phyloP scores from a whole-genome alignment of 2,329 filamentous ascomycete genomes.

The Knoxdaviesia proteae region DNA sequence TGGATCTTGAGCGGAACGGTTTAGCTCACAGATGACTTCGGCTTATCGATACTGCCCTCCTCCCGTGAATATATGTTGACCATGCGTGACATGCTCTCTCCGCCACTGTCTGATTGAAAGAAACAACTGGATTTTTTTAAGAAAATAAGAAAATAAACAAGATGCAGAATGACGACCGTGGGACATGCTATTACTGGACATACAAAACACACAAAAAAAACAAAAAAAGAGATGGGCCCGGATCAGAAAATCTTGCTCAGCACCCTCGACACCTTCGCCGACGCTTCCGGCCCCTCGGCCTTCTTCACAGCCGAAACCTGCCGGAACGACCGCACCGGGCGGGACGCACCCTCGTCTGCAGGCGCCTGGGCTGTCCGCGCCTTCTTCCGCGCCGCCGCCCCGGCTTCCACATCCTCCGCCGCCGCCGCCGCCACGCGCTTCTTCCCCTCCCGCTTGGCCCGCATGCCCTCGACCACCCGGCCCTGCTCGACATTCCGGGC shows the following conservation, averaged over 20 bases:
- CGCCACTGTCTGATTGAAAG: neutral
- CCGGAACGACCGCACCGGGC: constrained; percentile 33
- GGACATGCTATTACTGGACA: neutral
- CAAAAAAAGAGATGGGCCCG: neutral
- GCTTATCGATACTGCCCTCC: no score
- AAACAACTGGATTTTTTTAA: neutral
- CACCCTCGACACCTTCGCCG: constrained; percentile 36
- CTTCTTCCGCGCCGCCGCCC: constrained; percentile 3
- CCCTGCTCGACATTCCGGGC: constrained; percentile 58
- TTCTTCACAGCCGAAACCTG: constrained; percentile 40
- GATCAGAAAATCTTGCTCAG: constrained; percentile 44
- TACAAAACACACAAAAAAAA: neutral
- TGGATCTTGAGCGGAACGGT: no score
- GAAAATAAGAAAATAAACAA: neutral
- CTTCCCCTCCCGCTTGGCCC: constrained; percentile 28
- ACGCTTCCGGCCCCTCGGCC: constrained; percentile 21
- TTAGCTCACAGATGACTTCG: no score
- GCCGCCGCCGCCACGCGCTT: constrained; percentile 14
- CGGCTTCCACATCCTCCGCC: constrained; percentile 7
- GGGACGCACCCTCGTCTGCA: constrained; percentile 7
- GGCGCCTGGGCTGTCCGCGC: constrained; percentile 5
- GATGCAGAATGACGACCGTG: neutral
- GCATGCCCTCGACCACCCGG: constrained; percentile 61
- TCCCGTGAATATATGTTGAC: no score
- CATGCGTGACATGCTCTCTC: no score